Evolutionary conservation across 164 flowering plant species (phyloP).

Genomic region (Amborella trichopoda): DNA sequence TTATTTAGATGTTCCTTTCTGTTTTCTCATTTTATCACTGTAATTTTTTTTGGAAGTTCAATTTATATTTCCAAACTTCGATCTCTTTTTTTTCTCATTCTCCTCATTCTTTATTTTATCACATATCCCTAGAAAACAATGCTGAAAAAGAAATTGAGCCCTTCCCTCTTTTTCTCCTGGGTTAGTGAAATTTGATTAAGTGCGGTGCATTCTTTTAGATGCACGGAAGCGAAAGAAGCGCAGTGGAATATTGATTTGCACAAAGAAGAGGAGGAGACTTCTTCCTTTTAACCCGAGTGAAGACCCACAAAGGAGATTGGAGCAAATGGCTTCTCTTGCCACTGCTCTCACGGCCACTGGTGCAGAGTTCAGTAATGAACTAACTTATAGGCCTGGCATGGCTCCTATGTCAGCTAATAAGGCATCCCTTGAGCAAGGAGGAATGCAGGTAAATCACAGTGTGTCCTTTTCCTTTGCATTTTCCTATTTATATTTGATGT

Average conservation of each 20-base stretch:
- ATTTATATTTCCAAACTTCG: too few relatives aligned
- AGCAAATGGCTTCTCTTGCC: conserved; percentile 88
- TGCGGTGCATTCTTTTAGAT: conserved; percentile 28
- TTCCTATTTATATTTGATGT: too few relatives aligned
- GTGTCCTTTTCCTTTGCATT: too few relatives aligned
- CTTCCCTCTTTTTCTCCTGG: neutral
- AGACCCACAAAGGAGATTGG: conserved; percentile 45
- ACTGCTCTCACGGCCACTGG: conserved; percentile 62
- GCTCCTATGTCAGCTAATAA: conserved; percentile 69
- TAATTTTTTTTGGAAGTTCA: too few relatives aligned
- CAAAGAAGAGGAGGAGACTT: conserved; percentile 66
- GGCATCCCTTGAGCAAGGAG: conserved; percentile 55
- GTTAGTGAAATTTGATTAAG: too few relatives aligned
- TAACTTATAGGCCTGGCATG: conserved; percentile 67
- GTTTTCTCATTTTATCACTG: too few relatives aligned
- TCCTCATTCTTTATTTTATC: neutral
- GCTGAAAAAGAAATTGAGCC: too few relatives aligned
- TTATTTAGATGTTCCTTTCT: too few relatives aligned
- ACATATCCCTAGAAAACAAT: too few relatives aligned
- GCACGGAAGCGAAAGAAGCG: conserved; percentile 35
- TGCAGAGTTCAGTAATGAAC: conserved; percentile 63
- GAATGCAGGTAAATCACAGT: conserved; percentile 80
- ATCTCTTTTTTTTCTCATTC: neutral
- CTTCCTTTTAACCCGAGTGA: conserved; percentile 65
- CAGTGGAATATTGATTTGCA: conserved; percentile 25